These are phyloP conservation scores for Salvia hispanica DNA, from an alignment of 257 asterid genomes.

Conservation along the genomic window DNA sequence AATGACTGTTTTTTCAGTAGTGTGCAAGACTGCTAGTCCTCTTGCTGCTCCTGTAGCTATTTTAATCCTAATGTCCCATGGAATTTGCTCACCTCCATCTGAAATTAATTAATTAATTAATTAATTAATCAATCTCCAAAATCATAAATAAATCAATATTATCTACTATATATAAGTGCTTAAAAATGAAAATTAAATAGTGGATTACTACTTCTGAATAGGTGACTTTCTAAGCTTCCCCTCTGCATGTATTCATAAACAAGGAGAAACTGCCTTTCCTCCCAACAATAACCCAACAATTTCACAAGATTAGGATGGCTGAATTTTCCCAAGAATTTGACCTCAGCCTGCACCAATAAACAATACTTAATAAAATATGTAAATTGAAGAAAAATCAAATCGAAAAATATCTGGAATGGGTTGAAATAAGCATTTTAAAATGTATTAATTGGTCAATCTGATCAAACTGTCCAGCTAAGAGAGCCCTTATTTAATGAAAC, in stretches of 20 bases:
- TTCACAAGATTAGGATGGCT: conserved; percentile 86
- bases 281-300: conserved; percentile 90
- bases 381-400: neutral
- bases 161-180: too few species aligned
- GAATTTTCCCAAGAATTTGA: conserved; percentile 83
- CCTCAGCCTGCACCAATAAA: conserved; percentile 76
- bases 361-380: neutral
- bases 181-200: too few species aligned
- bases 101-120: conserved; percentile 1
- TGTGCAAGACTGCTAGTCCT: conserved; percentile 71
- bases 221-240: conserved; percentile 90
- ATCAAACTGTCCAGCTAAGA: conserved; percentile 27
- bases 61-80: conserved; percentile 73
- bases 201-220: conserved; percentile 64
- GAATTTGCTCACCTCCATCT: conserved; percentile 65
- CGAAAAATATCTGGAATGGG: neutral
- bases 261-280: conserved; percentile 67
- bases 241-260: conserved; percentile 81
- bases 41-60: conserved; percentile 83
- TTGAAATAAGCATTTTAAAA: neutral
- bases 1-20: conserved; percentile 66
- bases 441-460: conserved; percentile 7
- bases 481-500: neutral
- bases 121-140: neutral
- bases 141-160: neutral